These are phyloP conservation scores for Alternaria viburni DNA, from an alignment of 2,329 filamentous ascomycete species.

Conservation along the genomic window DNA sequence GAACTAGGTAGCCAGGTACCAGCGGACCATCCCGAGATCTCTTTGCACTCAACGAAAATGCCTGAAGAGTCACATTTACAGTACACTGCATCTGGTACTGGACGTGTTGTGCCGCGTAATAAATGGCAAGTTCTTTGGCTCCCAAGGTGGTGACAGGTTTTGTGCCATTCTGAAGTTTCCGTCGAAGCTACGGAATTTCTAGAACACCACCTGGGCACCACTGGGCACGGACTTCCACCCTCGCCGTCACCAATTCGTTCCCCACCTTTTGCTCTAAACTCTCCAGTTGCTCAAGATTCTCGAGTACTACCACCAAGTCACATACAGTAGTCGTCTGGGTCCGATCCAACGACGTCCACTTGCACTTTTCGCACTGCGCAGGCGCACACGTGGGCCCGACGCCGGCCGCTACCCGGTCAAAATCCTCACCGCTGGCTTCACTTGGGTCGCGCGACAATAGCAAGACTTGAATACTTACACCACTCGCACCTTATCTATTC, in stretches of 20 bases:
- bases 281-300: background rate
- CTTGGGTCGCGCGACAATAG: constrained; percentile 9
- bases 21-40: background rate
- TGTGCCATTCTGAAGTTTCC: constrained; percentile 9
- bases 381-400: constrained; percentile 3
- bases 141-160: background rate
- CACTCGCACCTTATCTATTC: background rate
- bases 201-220: constrained; percentile 11
- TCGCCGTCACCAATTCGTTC: constrained; percentile 5
- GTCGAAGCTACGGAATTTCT: constrained; percentile 14
- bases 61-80: background rate
- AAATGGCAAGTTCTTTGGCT: constrained; percentile 3
- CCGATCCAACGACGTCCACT: background rate
- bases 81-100: background rate
- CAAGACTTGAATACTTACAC: background rate
- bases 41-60: background rate
- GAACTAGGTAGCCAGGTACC: background rate
- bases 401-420: constrained; percentile 8
- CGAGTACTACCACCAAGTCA: background rate
- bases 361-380: background rate
- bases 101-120: background rate
- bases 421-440: constrained; percentile 10
- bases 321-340: background rate
- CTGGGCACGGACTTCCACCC: constrained; percentile 12
- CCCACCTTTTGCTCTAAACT: constrained; percentile 1